Conservation (phyloP, 2,329 filamentous ascomycete genomes). For the Plectosphaerella plurivora region DNA sequence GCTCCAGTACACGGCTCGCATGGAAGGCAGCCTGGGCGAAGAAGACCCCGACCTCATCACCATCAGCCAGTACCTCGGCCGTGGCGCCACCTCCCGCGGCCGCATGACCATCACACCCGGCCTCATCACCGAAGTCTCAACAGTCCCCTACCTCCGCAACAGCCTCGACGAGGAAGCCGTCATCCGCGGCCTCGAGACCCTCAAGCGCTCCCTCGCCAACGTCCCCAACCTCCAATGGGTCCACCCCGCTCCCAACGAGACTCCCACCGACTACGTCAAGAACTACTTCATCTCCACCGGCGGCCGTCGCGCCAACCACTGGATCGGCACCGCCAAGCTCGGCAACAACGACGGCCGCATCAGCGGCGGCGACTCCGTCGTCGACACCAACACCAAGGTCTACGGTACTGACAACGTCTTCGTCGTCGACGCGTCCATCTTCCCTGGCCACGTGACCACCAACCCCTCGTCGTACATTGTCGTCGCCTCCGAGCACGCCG, state of each 20-base stretch:
- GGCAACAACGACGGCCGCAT: constrained; percentile 50
- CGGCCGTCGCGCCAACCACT: constrained; percentile 44
- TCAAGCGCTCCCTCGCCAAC: constrained; percentile 48
- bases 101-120: constrained; percentile 54
- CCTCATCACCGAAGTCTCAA: constrained; percentile 54
- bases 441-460: constrained; percentile 63
- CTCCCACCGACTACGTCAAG: constrained; percentile 52
- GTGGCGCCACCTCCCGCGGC: constrained; percentile 58
- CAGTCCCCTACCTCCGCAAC: constrained; percentile 55
- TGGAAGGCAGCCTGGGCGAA: constrained; percentile 48
- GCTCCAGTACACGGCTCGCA: constrained; percentile 62
- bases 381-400: constrained; percentile 59
- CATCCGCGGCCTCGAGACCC: constrained; percentile 57
- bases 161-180: constrained; percentile 58
- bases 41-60: constrained; percentile 37
- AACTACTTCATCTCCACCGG: constrained; percentile 35
- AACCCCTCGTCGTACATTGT: constrained; percentile 66
- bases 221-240: constrained; percentile 53
- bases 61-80: constrained; percentile 59
- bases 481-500: constrained; percentile 58
- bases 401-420: constrained; percentile 66
- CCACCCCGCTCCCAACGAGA: constrained; percentile 45
- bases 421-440: constrained; percentile 64
- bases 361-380: constrained; percentile 51
- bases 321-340: constrained; percentile 54